Evolutionary conservation across 2,329 filamentous ascomycete species (phyloP), one percentile per base, ranked within the genome.

Genomic region (Eutypa lata): DNA sequence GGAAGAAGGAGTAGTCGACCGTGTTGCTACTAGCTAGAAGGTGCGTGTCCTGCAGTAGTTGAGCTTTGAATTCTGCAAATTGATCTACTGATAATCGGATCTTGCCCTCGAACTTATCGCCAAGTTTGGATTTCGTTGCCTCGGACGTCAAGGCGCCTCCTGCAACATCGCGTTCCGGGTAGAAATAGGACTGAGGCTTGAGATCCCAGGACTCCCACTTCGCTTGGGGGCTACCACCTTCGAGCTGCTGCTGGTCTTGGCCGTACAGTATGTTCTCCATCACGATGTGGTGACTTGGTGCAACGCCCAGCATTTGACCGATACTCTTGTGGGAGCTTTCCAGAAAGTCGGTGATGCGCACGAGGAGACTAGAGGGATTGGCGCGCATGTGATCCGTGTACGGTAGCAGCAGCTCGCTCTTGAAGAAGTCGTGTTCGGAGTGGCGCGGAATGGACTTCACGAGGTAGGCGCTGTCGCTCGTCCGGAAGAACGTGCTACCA

Each of bases 211-310:
- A 84, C 64, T 90, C 83, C 87, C 87, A 91, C 18, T 75, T 70
- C 2, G 56, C 57, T 26, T 64, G 58, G 1, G 61, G 58, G 1
- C 56, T 66, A 51, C 72, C 64, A 45, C 69, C 65, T 10, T 64
- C n/a, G 13, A 14, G 13, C 35, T 38, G 63, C 51, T 74, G 72
- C 13, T 73, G 69, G 14, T 75, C 73, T 56, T 83, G 78, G 2
- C 87, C 87, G 56, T 81, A 82, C 22, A 90, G 72, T 2, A 89
- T 75, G 63, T 91, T 91, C 66, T 90, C 88, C 88, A 91, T 91
- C 61, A 91, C 76, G 54, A 91, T 87, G 63, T 90, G 87, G 58
- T 90, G 87, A 1, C 82, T 83, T 0, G 88, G 87, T 0, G 85
- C 82, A 1, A 79, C 70, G 4, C 84, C 79, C 0, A 89, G 59